phyloP scores from a whole-genome alignment of 2,329 filamentous ascomycete genomes.

The Aspergillus novoparasiticus region DNA sequence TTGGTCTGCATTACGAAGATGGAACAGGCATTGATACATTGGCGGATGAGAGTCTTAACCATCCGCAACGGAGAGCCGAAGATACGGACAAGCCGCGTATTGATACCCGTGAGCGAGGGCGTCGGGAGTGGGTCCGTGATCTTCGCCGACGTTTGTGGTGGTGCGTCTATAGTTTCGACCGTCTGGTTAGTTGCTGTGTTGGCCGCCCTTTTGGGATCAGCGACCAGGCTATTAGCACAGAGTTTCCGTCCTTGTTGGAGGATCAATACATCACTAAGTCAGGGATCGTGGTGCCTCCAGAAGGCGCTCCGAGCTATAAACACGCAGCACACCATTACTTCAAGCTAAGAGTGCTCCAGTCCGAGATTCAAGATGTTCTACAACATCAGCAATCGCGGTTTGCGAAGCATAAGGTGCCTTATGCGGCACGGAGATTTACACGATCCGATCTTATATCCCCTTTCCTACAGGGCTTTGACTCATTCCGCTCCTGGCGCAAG shows the following conservation, averaged over 20 bases:
- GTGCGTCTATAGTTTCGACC: constrained; percentile 93
- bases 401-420: constrained; percentile 67
- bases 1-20: constrained; percentile 92
- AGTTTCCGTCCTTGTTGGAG: constrained; percentile 86
- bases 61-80: constrained; percentile 16
- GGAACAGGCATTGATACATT: constrained; percentile 65
- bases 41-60: constrained; percentile 37
- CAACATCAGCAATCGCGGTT: constrained; percentile 88
- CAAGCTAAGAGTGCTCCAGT: constrained; percentile 82
- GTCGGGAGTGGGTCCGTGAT: constrained; percentile 82
- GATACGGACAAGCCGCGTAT: constrained; percentile 40
- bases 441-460: constrained; percentile 79
- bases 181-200: constrained; percentile 92
- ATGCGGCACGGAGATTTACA: constrained; percentile 70
- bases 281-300: constrained; percentile 67
- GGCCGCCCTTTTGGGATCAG: constrained; percentile 91
- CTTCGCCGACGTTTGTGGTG: constrained; percentile 88
- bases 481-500: constrained; percentile 83
- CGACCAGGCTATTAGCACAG: constrained; percentile 95
- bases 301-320: constrained; percentile 80
- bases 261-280: constrained; percentile 82
- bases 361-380: constrained; percentile 90
- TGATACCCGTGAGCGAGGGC: constrained; percentile 61
- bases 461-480: constrained; percentile 80
- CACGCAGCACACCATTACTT: constrained; percentile 91